phyloP scores from a whole-genome alignment of 2,329 filamentous ascomycete genomes.

The Pseudogymnoascus sp. region DNA sequence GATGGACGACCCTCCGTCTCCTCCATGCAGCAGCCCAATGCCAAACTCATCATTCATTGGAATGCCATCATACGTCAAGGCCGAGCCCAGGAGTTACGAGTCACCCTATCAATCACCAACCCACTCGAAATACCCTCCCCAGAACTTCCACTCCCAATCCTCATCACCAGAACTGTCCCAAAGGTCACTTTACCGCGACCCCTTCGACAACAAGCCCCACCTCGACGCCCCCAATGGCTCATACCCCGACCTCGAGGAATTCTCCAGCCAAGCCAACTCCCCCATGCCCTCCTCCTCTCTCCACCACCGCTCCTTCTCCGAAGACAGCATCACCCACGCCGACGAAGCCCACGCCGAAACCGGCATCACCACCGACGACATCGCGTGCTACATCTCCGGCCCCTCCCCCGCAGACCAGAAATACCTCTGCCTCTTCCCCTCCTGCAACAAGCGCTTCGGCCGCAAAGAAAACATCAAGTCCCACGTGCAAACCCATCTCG shows the following conservation, averaged over 20 bases:
- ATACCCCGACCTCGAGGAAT: constrained; percentile 16
- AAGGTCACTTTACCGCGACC: constrained; percentile 34
- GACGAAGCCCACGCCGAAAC: constrained; percentile 65
- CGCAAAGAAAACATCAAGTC: constrained; percentile 98
- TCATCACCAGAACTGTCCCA: constrained; percentile 46
- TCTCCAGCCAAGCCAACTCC: constrained; percentile 15
- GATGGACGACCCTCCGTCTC: constrained; percentile 44
- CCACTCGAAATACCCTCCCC: constrained; percentile 33
- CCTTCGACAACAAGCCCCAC: constrained; percentile 39
- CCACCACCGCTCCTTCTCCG: constrained; percentile 51
- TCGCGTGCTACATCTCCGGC: constrained; percentile 63
- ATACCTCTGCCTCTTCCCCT: constrained; percentile 68
- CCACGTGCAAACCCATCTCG: constrained; percentile 94
- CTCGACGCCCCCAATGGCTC: constrained; percentile 25
- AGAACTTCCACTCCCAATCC: constrained; percentile 38
- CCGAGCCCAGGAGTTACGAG: constrained; percentile 33
- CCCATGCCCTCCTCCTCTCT: constrained; percentile 17
- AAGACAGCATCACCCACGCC: constrained; percentile 54
- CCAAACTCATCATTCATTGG: constrained; percentile 49
- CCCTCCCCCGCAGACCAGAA: constrained; percentile 67
- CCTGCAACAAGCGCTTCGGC: constrained; percentile 86
- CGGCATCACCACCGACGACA: constrained; percentile 80
- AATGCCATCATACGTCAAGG: constrained; percentile 37
- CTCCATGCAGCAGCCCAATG: constrained; percentile 45
- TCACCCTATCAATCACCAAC: constrained; percentile 22